Evolutionary conservation across 331 rosid species (phyloP).

Genomic region (Rhamnella rubrinervis): DNA sequence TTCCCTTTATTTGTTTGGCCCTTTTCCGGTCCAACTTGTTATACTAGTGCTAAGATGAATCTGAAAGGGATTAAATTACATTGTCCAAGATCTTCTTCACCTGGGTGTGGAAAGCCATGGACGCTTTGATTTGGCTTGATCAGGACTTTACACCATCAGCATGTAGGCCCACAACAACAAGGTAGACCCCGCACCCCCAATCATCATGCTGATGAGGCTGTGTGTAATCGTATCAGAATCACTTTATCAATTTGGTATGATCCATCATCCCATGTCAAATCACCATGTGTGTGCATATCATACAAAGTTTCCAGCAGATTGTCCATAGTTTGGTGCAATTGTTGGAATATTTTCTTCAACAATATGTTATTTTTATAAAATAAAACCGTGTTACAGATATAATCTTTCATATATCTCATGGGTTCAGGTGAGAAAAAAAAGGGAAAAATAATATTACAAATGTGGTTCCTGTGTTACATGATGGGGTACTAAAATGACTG

Average conservation of each 20-base stretch:
- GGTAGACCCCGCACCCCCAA: not conserved
- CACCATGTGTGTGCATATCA: too few relatives aligned
- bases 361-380: not conserved
- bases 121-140: not conserved
- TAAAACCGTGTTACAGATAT: not conserved
- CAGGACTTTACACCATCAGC: not conserved
- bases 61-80: too few relatives aligned
- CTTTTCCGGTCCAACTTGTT: not conserved
- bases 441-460: not conserved
- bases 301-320: not conserved
- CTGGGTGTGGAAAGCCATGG: not conserved
- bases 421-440: not conserved
- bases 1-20: not conserved
- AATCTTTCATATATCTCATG: not conserved
- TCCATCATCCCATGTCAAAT: too few relatives aligned
- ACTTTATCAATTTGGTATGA: not conserved
- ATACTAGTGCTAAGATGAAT: too few relatives aligned
- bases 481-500: not conserved
- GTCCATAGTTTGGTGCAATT: not conserved
- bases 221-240: too few relatives aligned
- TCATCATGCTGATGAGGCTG: too few relatives aligned
- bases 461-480: not conserved
- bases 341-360: not conserved
- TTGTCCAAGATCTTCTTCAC: too few relatives aligned
- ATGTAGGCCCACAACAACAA: not conserved